A percentile compares a stretch with the other conserved stretches of the same genome.
These are phyloP conservation scores for Pisolithus tinctorius DNA, from an alignment of 768 basidiomycete genomes.

Conservation along the genomic window DNA sequence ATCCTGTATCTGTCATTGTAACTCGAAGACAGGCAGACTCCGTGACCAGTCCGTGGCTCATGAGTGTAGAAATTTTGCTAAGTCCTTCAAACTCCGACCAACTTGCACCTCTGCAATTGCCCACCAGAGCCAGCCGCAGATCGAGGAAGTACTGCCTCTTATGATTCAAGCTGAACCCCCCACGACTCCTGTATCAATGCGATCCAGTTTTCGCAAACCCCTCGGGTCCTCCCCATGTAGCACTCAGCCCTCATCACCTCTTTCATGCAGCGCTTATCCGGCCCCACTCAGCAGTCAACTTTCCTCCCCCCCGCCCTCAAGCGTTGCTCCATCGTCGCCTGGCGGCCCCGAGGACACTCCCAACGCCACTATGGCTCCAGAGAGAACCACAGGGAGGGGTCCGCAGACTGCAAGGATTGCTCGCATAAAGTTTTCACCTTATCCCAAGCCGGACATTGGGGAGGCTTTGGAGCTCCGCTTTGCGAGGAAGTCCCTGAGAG, in stretches of 20 bases:
- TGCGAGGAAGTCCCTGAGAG: neutral
- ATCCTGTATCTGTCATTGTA: neutral
- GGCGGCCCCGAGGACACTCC: neutral
- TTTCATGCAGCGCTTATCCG: no score
- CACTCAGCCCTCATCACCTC: no score
- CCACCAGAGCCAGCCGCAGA: neutral
- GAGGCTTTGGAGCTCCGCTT: neutral
- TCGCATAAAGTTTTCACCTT: neutral
- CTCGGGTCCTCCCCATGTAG: no score
- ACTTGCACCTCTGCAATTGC: neutral
- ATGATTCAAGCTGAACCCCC: neutral
- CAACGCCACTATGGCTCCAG: neutral
- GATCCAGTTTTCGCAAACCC: neutral
- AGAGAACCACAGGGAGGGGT: neutral
- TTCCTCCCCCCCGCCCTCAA: neutral
- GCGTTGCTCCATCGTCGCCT: neutral
- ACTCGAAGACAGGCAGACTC: neutral
- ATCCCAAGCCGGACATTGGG: neutral
- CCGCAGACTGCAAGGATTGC: neutral
- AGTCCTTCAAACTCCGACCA: neutral
- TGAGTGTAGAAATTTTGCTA: neutral
- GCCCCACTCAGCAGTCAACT: neutral
- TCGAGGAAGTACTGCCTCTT: neutral
- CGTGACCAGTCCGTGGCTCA: neutral
- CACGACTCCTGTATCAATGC: neutral